Evolutionary conservation across 805 yeast species (phyloP), one percentile per base, ranked within the genome.

Genomic region (Kluyveromyces starmeri): DNA sequence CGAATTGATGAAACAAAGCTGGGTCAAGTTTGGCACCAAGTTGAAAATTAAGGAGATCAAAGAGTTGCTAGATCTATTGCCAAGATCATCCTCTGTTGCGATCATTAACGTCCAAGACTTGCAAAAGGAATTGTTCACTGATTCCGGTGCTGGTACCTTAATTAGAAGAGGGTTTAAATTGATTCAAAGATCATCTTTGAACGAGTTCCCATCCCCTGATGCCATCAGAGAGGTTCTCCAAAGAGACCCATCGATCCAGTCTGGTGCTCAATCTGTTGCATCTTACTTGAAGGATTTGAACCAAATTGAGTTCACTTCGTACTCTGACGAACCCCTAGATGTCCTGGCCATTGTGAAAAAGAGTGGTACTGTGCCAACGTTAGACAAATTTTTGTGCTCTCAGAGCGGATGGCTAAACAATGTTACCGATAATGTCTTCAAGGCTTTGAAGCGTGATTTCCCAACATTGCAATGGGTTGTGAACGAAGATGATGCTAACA

Each of bases 1-100:
- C 25, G 83, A 73, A 34, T 68, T 92, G 50, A 67, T 92, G 76
- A 81, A 86, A 59, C 86, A 92, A 63, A 73, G 92, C 20, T 92
- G 99, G 99, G 97, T 92, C 48, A 89, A 92, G 61, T 92, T 89
- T 61, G 99, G 99, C 47, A 92, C 99, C 41, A 92, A 92, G 65
- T 72, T 92, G 59, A 92, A 92, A 68, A 89, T 92, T 59, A 88
- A 82, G 61, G 97, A 92, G 64, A 92, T 92, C 61, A 86, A 84
- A 61, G 98, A 92, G 52, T 71, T 92, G 55, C 73, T 92, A 55
- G 89, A 83, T 64, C 88, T 81, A 57, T 71, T 92, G 58, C 99
- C 99, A 40, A 78, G 97, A 60, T 84, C 96, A 3, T 86, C 96
- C 1, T 86, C 96, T 4, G 99, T 92, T 32, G 98, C 99, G 28